Evolutionary conservation across 148 eudicot genomes (phyloP), one percentile per base, ranked within the genome.

Genomic region (Polygonum aviculare): DNA sequence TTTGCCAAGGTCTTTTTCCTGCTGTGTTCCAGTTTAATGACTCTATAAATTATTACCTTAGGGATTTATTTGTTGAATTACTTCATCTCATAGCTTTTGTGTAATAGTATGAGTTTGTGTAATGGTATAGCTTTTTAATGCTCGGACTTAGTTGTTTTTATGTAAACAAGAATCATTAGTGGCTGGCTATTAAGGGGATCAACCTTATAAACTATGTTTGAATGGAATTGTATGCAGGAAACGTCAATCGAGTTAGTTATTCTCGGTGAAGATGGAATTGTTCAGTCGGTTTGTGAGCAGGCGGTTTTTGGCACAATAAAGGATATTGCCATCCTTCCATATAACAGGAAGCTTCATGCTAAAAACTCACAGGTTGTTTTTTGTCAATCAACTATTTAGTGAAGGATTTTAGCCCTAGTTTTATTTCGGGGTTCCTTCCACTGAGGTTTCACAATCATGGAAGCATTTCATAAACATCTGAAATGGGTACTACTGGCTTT

Each of bases 221-320:
- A 67, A 67, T 67, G 72, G 39, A 67, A 67, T 75, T 73, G 74
- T 57, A 78, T 78, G 75, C 88, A 94, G 97, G 98, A 94, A 80
- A 90, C 98, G 44, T 88, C 93, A 12, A 83, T 94, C 79, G 98
- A 94, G 83, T 80, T 94, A 90, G 98, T 90, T 45, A 75, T 85
- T 74, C 82, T 94, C 16, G 92, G 91, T 75, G 92, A 89, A 18
- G 92, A 92, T 78, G 98, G 98, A 35, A 81, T 86, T 69, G 83
- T 86, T 73, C 97, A 94, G 76, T 92, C 96, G 81, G 82, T 94
- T 44, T 89, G 96, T 74, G 98, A 94, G 89, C 98, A 94, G 83
- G 84, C 97, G 8, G 90, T 94, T 51, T 94, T 94, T 81, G 98
- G 98, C 76, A 87, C 88, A 8, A 90, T 94, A 76, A 94, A 90